Conservation (phyloP, 2,329 filamentous ascomycete genomes). For the Phialocephala sp. region DNA sequence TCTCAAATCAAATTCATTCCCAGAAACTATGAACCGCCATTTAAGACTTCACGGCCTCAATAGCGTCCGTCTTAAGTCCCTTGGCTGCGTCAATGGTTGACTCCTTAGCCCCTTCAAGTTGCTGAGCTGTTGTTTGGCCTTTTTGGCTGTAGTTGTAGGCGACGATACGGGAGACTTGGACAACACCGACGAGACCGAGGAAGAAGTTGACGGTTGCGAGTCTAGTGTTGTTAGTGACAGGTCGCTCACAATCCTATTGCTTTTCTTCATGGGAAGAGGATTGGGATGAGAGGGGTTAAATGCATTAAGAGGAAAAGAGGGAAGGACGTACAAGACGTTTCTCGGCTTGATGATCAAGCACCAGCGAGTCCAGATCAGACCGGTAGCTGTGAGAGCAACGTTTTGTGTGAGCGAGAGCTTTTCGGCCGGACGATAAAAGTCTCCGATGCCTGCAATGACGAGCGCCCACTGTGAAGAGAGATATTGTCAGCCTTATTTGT, state of each 20-base stretch:
- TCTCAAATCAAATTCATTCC: not conserved
- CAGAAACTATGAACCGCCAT: not conserved
- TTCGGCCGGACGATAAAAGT: conserved; percentile 89
- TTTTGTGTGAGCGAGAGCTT: conserved; percentile 95
- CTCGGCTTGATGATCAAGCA: conserved; percentile 95
- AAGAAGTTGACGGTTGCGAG: conserved; percentile 98
- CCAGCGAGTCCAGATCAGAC: conserved; percentile 98
- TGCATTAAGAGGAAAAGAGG: not conserved
- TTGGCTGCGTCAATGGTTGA: conserved; percentile 32
- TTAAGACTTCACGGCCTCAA: conserved; percentile 46
- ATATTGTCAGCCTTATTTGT: conserved; percentile 13
- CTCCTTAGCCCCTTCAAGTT: conserved; percentile 39
- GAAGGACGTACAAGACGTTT: conserved; percentile 77
- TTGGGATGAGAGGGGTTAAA: not conserved
- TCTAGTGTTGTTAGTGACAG: conserved; percentile 47
- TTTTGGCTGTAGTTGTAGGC: conserved; percentile 68
- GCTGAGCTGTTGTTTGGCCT: conserved; percentile 44
- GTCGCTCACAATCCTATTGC: not conserved
- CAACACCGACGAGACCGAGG: conserved; percentile 83
- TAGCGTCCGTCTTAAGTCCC: conserved; percentile 44
- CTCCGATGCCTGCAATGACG: conserved; percentile 88
- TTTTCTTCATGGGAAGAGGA: not conserved
- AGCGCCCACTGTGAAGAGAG: conserved; percentile 73
- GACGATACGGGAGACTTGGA: conserved; percentile 81
- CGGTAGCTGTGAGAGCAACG: conserved; percentile 85